These are phyloP conservation scores for Neofusicoccum kwambonambiense DNA, from an alignment of 2,329 filamentous ascomycete genomes.

Conservation along the genomic window DNA sequence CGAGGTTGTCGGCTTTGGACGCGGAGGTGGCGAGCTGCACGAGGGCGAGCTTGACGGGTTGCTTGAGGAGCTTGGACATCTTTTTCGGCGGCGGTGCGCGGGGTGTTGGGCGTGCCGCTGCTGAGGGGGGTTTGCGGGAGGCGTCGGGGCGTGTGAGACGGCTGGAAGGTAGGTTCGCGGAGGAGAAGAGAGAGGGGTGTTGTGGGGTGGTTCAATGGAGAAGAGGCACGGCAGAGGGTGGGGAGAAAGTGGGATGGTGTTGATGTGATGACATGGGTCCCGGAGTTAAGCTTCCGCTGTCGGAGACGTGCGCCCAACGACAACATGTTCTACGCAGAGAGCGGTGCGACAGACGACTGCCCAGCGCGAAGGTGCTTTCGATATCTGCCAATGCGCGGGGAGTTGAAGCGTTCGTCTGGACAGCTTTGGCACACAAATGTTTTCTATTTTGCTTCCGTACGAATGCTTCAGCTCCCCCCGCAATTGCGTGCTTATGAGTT, in stretches of 20 bases:
- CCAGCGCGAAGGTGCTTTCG: too few relatives aligned
- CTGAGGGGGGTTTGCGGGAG: background rate
- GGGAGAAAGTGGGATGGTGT: constrained; percentile 8
- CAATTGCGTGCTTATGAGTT: too few relatives aligned
- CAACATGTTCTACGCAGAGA: background rate
- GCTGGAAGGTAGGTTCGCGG: background rate
- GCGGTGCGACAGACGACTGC: too few relatives aligned
- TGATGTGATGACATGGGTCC: constrained; percentile 6
- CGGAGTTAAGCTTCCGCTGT: constrained; percentile 11
- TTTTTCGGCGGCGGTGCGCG: background rate
- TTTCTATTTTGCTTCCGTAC: too few relatives aligned
- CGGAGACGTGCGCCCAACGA: background rate
- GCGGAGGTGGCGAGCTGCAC: constrained; percentile 53
- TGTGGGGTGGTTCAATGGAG: background rate
- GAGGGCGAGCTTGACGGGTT: constrained; percentile 40
- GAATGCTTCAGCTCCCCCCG: too few relatives aligned
- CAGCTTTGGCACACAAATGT: too few relatives aligned
- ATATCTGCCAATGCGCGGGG: too few relatives aligned
- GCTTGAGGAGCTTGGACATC: constrained; percentile 29
- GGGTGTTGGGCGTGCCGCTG: background rate
- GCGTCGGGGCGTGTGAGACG: background rate
- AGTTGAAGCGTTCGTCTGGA: too few relatives aligned
- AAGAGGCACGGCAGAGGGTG: background rate
- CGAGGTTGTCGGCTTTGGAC: constrained; percentile 83
- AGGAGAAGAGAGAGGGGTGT: too few relatives aligned